Evolutionary conservation across 2,329 filamentous ascomycete species (phyloP), one percentile per base, ranked within the genome.

Genomic region (Tolypocladium album): DNA sequence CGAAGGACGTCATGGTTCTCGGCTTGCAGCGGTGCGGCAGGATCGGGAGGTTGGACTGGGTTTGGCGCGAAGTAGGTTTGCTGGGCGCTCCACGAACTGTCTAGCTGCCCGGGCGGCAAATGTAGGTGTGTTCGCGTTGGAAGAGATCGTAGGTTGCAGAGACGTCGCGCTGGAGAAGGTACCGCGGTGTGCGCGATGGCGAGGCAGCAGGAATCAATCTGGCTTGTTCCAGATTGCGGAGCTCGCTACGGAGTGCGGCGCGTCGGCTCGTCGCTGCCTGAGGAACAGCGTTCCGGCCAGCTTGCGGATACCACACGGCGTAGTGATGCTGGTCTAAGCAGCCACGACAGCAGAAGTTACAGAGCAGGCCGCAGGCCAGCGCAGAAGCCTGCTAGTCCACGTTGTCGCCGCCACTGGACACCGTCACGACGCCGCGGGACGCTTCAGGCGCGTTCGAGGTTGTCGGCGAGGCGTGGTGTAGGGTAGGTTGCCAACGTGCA

Each of bases 1-100:
- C 69, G 74, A 88, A 87, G 67, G 78, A 71, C 17, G 84, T 77
- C 84, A 87, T 87, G 67, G 60, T 15, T 45, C 27, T 31, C 27
- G 13, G 15, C 24, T 50, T 5, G 3, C 4, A 31, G 15, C 12
- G 24, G 6, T 31, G 24, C 6, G 13, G 8, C 45, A 5, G 43
- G 24, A 24, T 22, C 47, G 47, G 8, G 47, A 20, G 15, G 24
- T 20, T 20, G 12, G 47, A 6, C 22, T n/a, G 15, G 7, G 27
- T 17, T 11, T 9, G 47, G 27, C 50, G 17, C 2, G 20, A 20
- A 22, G 50, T 20, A 13, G 4, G 50, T 22, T 31, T n/a, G 50
- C 47, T 20, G 15, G 47, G 17, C 47, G 27, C 47, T 31, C 45
- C 22, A 22, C 15, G 45, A 24, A 6, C 2, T 31, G 15, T 11